Percentiles rank a stretch among this genome's conserved stretches.
phyloP scores from a whole-genome alignment of 2,329 filamentous ascomycete genomes.

The Fusarium sp. region DNA sequence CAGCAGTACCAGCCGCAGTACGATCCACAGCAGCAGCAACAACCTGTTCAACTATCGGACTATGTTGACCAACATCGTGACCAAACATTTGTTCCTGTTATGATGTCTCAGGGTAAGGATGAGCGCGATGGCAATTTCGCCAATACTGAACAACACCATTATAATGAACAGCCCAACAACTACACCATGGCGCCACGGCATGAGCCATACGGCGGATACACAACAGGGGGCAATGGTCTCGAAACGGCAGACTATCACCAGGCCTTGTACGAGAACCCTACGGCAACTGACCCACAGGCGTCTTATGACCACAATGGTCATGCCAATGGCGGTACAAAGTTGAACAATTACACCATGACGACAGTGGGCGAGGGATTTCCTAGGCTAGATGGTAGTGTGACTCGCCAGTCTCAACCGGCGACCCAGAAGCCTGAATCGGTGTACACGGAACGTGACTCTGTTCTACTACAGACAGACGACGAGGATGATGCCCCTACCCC shows the following conservation, averaged over 20 bases:
- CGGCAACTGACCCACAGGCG: slow-evolving; percentile 6
- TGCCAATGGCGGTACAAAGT: slow-evolving; percentile 23
- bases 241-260: slow-evolving; percentile 21
- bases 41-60: slow-evolving; percentile 29
- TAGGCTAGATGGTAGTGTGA: slow-evolving; percentile 27
- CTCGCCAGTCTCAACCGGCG: slow-evolving; percentile 11
- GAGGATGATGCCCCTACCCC: slow-evolving; percentile 35
- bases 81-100: slow-evolving; percentile 36
- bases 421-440: slow-evolving; percentile 28
- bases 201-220: slow-evolving; percentile 15
- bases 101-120: slow-evolving; percentile 34
- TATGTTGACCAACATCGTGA: slow-evolving; percentile 31
- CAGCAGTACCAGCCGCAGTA: slow-evolving; percentile 20
- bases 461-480: slow-evolving; percentile 40
- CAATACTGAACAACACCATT: slow-evolving; percentile 14
- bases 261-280: slow-evolving; percentile 16
- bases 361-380: slow-evolving; percentile 43
- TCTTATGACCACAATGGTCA: slow-evolving; percentile 24
- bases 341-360: slow-evolving; percentile 32
- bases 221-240: slow-evolving; percentile 9
- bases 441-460: slow-evolving; percentile 38
- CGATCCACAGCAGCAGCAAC: slow-evolving; percentile 21
- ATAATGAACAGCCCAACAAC: slow-evolving; percentile 19
- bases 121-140: slow-evolving; percentile 13
- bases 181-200: slow-evolving; percentile 21